Evolutionary conservation across 352 stramenopile species (phyloP), one percentile per base, ranked within the genome.

Genomic region (Phytophthora capsici): DNA sequence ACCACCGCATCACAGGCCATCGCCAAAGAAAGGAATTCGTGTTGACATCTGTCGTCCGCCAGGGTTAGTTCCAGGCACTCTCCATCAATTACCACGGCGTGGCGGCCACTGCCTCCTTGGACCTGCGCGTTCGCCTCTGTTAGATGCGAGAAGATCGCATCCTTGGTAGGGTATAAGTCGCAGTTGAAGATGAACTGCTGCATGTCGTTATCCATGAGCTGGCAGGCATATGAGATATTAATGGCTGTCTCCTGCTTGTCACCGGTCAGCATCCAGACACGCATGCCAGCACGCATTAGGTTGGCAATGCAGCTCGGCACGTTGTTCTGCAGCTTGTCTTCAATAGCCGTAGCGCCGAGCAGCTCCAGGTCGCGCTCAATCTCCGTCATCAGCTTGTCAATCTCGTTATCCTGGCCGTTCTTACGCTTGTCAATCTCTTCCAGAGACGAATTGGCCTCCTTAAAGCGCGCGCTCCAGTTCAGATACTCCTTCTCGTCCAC

Each of bases 211-310:
- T 89, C 75, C 62, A 98, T 84, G 10, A 98, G 73, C 46, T 93
- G 83, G 49, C 88, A 96, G 6, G 90, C 88, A 55, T 96, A 97
- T 28, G 82, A 91, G 63, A 98, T 98, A 71, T 98, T 98, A 62
- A 98, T 97, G 17, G 94, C 94, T 3, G 94, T 98, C 65, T 98
- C 94, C 38, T 94, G 69, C 68, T 98, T 98, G 74, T 98, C 94
- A 28, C 93, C 93, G 9, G 94, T 98, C 16, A 98, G 85, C 72
- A 98, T 95, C 90, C 93, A 98, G 19, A 98, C 75, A 40, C 95
- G 92, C 64, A 98, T 97, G 20, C 90, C 89, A 0, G 89, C 93
- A 12, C 69, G 72, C 63, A 91, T 90, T 2, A 98, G 66, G 50
- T 90, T 89, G 0, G 85, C 76, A 30, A 98, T 98, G 16, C 88